A percentile compares a stretch with the other conserved stretches of the same genome.
phyloP scores from a whole-genome alignment of 2,329 filamentous ascomycete species.

The Neonectria magnoliae region DNA sequence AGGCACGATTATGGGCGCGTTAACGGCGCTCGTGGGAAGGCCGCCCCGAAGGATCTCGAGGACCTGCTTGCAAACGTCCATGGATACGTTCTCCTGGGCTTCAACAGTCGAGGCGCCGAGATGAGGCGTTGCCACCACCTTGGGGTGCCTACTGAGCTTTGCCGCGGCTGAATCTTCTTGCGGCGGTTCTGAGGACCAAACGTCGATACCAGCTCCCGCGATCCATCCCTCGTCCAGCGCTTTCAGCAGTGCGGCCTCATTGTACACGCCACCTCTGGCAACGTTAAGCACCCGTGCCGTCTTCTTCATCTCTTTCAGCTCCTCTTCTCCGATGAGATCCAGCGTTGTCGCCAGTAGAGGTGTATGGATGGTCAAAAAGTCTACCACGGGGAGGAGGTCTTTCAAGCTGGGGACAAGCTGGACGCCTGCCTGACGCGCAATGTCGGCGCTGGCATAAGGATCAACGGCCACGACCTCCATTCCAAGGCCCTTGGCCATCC shows the following conservation, averaged over 20 bases:
- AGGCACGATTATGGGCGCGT: slow-evolving; percentile 82
- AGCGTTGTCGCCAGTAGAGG: slow-evolving; percentile 81
- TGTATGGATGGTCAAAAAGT: slow-evolving; percentile 85
- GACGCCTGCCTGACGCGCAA: slow-evolving; percentile 75
- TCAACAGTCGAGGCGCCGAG: slow-evolving; percentile 83
- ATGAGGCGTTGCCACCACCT: slow-evolving; percentile 81
- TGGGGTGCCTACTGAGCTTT: slow-evolving; percentile 72
- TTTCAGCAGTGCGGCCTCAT: slow-evolving; percentile 76
- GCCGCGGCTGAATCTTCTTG: slow-evolving; percentile 63
- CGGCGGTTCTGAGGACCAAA: slow-evolving; percentile 81
- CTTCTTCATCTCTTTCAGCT: slow-evolving; percentile 76
- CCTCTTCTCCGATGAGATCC: slow-evolving; percentile 74
- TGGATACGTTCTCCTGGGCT: slow-evolving; percentile 84
- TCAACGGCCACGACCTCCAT: slow-evolving; percentile 82
- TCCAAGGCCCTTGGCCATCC: slow-evolving; percentile 80
- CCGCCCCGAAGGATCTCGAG: slow-evolving; percentile 77
- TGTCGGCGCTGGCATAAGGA: slow-evolving; percentile 79
- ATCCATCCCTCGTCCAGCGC: slow-evolving; percentile 77
- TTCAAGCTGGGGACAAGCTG: slow-evolving; percentile 65
- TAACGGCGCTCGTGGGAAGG: slow-evolving; percentile 80
- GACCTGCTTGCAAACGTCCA: slow-evolving; percentile 85
- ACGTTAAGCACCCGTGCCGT: slow-evolving; percentile 82
- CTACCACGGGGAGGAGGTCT: slow-evolving; percentile 71
- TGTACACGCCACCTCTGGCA: slow-evolving; percentile 81
- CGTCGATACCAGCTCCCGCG: slow-evolving; percentile 81